A percentile compares a stretch with the other conserved stretches of the same genome.
phyloP scores from a whole-genome alignment of 139 green algal species.

The Monoraphidium neglectum region DNA sequence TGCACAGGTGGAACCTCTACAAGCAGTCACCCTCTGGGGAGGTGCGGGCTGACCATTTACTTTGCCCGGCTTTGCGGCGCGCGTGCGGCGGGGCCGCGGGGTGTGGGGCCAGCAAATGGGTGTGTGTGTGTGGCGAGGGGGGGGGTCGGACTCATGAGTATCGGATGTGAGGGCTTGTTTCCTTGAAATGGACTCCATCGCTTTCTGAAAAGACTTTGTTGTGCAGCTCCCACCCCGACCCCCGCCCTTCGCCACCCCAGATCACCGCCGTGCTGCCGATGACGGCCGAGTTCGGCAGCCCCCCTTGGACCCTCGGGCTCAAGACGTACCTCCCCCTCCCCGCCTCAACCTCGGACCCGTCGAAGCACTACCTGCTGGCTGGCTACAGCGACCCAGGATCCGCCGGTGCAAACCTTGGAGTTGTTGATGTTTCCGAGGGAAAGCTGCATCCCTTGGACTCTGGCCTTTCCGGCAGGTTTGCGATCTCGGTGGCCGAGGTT shows the following conservation, averaged over 20 bases:
- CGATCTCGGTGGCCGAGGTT: constrained; percentile 15
- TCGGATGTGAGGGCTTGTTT: no score
- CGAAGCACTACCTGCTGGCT: constrained; percentile 29
- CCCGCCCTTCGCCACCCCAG: constrained; percentile 18
- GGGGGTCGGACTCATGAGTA: no score
- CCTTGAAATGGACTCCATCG: background rate
- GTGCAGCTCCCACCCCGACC: constrained; percentile 65
- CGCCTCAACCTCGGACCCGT: background rate
- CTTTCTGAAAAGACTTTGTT: background rate
- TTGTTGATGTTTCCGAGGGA: constrained; percentile 12
- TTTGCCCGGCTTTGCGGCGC: no score
- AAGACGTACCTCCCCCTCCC: constrained; percentile 43
- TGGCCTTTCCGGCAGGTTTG: no score
- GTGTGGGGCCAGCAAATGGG: no score
- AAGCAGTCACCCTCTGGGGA: no score
- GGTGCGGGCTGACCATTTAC: no score
- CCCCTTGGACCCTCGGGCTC: constrained; percentile 68
- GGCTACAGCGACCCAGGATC: constrained; percentile 41
- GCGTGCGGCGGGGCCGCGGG: no score
- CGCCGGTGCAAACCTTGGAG: constrained; percentile 28
- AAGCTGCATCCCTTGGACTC: no score
- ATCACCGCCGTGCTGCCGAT: constrained; percentile 35
- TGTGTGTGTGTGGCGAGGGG: no score
- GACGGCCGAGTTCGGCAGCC: constrained; percentile 61
- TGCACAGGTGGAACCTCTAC: no score